A percentile compares a stretch with the other conserved stretches of the same genome.
Conservation (phyloP, 2,329 filamentous ascomycete genomes). For the Colletotrichum gloeosporioides region DNA sequence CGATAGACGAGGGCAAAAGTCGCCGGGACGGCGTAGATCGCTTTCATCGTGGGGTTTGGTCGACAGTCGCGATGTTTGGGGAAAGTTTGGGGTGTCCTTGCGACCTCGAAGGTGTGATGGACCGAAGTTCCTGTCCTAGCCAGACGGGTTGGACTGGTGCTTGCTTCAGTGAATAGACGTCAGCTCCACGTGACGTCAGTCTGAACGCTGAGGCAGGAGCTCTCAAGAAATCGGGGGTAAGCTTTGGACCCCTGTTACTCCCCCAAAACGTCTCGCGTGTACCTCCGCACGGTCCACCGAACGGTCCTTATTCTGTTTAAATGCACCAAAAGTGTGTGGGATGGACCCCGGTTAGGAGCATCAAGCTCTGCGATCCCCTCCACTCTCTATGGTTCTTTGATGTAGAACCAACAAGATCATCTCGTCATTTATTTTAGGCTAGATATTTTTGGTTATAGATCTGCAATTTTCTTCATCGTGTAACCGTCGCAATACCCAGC, state of each 20-base stretch:
- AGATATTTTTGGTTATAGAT: background rate
- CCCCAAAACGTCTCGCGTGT: background rate
- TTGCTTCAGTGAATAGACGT: background rate
- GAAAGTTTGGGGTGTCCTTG: background rate
- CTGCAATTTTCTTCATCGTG: background rate
- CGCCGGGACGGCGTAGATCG: constrained; percentile 61
- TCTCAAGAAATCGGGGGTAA: background rate
- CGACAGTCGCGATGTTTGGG: background rate
- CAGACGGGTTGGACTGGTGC: background rate
- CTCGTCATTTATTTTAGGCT: background rate
- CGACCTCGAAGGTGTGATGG: background rate
- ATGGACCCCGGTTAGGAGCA: background rate
- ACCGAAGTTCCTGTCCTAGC: background rate
- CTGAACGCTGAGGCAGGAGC: background rate
- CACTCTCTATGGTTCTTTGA: background rate
- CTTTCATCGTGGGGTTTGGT: constrained; percentile 52
- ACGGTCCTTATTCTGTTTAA: background rate
- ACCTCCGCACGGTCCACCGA: background rate
- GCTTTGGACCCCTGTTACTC: background rate
- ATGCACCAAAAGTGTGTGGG: background rate
- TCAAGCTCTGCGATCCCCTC: background rate
- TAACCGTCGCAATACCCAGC: background rate
- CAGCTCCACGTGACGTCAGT: constrained; percentile 21
- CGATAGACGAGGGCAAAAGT: constrained; percentile 68
- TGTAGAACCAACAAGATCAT: background rate